Percentiles rank a stretch among this genome's conserved stretches.
phyloP scores from a whole-genome alignment of 2,329 filamentous ascomycete genomes.

The Teratosphaeria zuluensis region DNA sequence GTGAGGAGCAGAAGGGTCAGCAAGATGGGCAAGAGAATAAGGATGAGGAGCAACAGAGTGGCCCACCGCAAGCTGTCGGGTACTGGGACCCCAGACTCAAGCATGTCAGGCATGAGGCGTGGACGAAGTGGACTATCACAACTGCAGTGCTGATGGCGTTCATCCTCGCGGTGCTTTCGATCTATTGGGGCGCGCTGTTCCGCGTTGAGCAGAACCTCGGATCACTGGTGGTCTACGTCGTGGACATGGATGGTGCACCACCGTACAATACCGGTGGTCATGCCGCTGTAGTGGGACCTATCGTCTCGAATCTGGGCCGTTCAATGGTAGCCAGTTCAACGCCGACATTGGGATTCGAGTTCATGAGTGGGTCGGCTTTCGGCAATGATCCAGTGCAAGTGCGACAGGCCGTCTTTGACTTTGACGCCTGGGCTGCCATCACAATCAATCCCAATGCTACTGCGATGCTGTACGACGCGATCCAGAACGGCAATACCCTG shows the following conservation, averaged over 20 bases:
- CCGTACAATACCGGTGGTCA: constrained; percentile 39
- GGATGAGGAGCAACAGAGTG: constrained; percentile 5
- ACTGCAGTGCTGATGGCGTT: constrained; percentile 46
- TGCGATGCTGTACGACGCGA: constrained; percentile 44
- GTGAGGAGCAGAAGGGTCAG: constrained; percentile 1
- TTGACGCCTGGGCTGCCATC: constrained; percentile 51
- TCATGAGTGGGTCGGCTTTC: constrained; percentile 43
- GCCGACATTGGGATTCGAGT: constrained; percentile 41
- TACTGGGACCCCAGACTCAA: constrained; percentile 36
- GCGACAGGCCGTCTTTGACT: constrained; percentile 50
- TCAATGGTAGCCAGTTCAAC: constrained; percentile 31
- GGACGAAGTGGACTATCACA: constrained; percentile 33
- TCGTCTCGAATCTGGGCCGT: constrained; percentile 38
- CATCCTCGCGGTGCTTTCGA: constrained; percentile 46
- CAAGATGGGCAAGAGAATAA: not conserved
- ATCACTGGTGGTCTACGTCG: constrained; percentile 46
- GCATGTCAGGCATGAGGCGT: constrained; percentile 30
- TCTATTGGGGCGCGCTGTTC: constrained; percentile 54
- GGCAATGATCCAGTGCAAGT: constrained; percentile 47
- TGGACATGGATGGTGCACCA: constrained; percentile 52
- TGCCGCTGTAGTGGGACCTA: constrained; percentile 47
- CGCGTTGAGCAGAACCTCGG: constrained; percentile 40
- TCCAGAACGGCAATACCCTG: constrained; percentile 44
- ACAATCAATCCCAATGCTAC: constrained; percentile 56
- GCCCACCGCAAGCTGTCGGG: constrained; percentile 25